Evolutionary conservation across 2,329 filamentous ascomycete genomes (phyloP), one percentile per base, ranked within the genome.

Genomic region (Hypoxylon sp.): DNA sequence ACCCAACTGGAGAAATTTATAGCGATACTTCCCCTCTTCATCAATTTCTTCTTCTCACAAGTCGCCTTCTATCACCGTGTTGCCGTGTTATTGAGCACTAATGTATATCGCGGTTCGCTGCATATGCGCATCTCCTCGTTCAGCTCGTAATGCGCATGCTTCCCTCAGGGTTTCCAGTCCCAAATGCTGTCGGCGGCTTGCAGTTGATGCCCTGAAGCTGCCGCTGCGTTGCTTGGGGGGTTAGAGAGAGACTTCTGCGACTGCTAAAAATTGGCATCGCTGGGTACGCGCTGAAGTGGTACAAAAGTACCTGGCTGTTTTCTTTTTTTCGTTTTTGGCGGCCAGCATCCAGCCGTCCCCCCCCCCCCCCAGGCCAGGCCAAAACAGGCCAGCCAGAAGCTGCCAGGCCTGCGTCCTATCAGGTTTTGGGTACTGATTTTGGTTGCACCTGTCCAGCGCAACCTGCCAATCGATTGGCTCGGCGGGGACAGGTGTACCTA

Each of bases 361-460:
- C n/a, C n/a, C n/a, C n/a, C n/a, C n/a, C n/a, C n/a, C n/a, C n/a
- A n/a, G n/a, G n/a, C n/a, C n/a, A n/a, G n/a, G n/a, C n/a, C n/a
- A n/a, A n/a, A n/a, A n/a, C n/a, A n/a, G n/a, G n/a, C n/a, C n/a
- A n/a, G n/a, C n/a, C n/a, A n/a, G n/a, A 29, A 11, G 27, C 27
- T 11, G 27, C 9, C 27, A 29, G 31, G n/a, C 15, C 31, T 17
- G 31, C n/a, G n/a, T 35, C 31, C 31, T 48, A 56, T 56, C 55
- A 48, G 51, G 27, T 56, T 47, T 27, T 51, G n/a, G n/a, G n/a
- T n/a, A n/a, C n/a, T 42, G 47, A 58, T 57, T 55, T 65, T 66
- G 66, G 68, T 70, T 67, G 68, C 67, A 70, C 68, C 63, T 64
- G 53, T 55, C 35, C 56, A 59, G 55, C 37, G 41, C 35, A 61